Percentiles rank a stretch among this genome's conserved stretches.
These are phyloP conservation scores for Leccinum subgranulosum DNA, from an alignment of 768 basidiomycete genomes.

Conservation along the genomic window DNA sequence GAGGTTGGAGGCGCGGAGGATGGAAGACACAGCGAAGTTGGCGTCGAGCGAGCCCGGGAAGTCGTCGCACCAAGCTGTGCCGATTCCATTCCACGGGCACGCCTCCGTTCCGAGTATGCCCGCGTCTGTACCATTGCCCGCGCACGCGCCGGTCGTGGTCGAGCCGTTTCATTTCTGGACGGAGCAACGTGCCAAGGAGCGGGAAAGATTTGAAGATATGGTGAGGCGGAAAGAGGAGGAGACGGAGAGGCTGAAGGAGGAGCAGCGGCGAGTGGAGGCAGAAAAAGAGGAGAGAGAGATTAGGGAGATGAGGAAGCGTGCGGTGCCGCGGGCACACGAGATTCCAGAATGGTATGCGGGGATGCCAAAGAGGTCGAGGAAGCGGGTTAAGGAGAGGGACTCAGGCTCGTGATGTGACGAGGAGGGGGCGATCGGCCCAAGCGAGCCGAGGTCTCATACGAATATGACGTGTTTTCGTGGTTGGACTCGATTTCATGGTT, in stretches of 20 bases:
- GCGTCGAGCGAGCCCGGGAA: slow-evolving; percentile 25
- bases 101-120: slow-evolving; percentile 40
- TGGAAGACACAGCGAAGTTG: slow-evolving; percentile 26
- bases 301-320: slow-evolving; percentile 56
- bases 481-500: not conserved
- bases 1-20: slow-evolving; percentile 46
- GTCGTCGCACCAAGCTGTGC: slow-evolving; percentile 10
- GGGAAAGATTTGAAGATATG: slow-evolving; percentile 60
- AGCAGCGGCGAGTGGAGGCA: slow-evolving; percentile 43
- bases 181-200: slow-evolving; percentile 55
- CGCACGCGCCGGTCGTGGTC: not conserved
- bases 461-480: not conserved
- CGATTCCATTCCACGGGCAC: slow-evolving; percentile 41
- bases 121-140: not conserved
- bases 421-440: not conserved
- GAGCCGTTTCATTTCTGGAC: slow-evolving; percentile 47
- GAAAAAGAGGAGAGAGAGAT: slow-evolving; percentile 60
- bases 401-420: not conserved
- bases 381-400: not conserved
- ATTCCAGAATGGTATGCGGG: slow-evolving; percentile 77
- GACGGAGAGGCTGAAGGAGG: slow-evolving; percentile 45
- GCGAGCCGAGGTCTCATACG: not conserved
- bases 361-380: slow-evolving; percentile 50
- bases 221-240: slow-evolving; percentile 56
- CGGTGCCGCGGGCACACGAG: slow-evolving; percentile 66